Evolutionary conservation across 73 alveolate genomes (phyloP).

Genomic region (Blepharisma stoltei): DNA sequence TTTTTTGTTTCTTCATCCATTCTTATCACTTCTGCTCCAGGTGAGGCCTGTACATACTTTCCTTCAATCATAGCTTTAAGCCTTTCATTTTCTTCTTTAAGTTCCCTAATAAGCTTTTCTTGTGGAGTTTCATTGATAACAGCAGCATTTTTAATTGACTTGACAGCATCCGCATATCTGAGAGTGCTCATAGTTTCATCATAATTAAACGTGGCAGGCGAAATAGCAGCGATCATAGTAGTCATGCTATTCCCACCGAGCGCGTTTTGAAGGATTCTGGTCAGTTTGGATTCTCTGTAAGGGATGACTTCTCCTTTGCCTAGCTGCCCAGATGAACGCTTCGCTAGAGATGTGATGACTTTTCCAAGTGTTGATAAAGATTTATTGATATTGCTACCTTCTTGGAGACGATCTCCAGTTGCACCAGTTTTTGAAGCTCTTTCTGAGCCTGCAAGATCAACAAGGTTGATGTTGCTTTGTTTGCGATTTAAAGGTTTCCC

Average conservation of each 20-base stretch:
- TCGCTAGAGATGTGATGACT: slow-evolving; percentile 89
- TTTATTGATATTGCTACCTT: slow-evolving; percentile 98
- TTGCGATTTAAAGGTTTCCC: slow-evolving; percentile 45
- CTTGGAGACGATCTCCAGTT: slow-evolving; percentile 96
- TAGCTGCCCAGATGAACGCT: slow-evolving; percentile 77
- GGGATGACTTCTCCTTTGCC: slow-evolving; percentile 90
- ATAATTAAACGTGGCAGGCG: slow-evolving; percentile 97
- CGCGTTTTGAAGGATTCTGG: slow-evolving; percentile 98
- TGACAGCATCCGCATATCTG: slow-evolving; percentile 98
- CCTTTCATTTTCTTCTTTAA: slow-evolving; percentile 76
- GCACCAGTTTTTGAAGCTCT: slow-evolving; percentile 99
- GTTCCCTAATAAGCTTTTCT: slow-evolving; percentile 71
- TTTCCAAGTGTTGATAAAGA: slow-evolving; percentile 93
- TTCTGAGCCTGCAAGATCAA: slow-evolving; percentile 99
- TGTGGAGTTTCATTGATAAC: slow-evolving; percentile 84
- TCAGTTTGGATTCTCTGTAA: slow-evolving; percentile 95
- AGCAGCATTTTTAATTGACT: slow-evolving; percentile 90
- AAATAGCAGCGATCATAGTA: slow-evolving; percentile 97
- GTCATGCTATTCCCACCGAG: slow-evolving; percentile 98
- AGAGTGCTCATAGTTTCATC: slow-evolving; percentile 97
- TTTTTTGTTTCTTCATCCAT: slow-evolving; percentile 62
- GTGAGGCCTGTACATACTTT: slow-evolving; percentile 62
- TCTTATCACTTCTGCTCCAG: slow-evolving; percentile 46
- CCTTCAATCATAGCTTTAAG: slow-evolving; percentile 73
- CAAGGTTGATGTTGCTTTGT: slow-evolving; percentile 91